These are phyloP conservation scores for Microdochium paspali DNA, from an alignment of 2,329 filamentous ascomycete genomes.

Conservation along the genomic window DNA sequence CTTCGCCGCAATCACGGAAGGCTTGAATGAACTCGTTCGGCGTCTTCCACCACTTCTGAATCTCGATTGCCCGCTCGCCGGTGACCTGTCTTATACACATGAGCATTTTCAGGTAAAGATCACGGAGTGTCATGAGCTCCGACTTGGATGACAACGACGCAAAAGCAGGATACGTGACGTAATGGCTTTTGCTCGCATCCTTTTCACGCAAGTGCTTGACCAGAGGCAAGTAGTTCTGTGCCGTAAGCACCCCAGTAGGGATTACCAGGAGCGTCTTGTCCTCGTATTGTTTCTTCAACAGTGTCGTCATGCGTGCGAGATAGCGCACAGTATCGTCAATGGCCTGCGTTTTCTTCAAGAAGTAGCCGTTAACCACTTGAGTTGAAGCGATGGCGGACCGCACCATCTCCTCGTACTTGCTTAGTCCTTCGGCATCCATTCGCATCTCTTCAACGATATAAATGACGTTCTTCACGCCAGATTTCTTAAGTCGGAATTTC, in stretches of 20 bases:
- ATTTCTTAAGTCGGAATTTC: conserved; percentile 67
- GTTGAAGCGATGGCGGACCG: conserved; percentile 66
- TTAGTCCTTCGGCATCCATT: conserved; percentile 42
- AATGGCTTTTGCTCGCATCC: conserved; percentile 40
- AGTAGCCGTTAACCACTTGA: conserved; percentile 71
- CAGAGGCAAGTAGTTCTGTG: conserved; percentile 56
- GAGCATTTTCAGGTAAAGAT: conserved; percentile 75
- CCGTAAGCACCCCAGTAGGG: conserved; percentile 53
- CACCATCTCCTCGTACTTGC: conserved; percentile 56
- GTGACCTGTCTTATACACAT: conserved; percentile 72
- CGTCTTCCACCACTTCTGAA: conserved; percentile 70
- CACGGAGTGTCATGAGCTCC: conserved; percentile 61
- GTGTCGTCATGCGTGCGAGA: conserved; percentile 59
- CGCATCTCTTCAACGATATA: conserved; percentile 70
- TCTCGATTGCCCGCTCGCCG: conserved; percentile 69
- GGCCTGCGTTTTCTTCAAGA: conserved; percentile 65
- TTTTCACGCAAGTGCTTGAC: conserved; percentile 47
- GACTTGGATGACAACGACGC: conserved; percentile 67
- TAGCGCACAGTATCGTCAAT: conserved; percentile 74
- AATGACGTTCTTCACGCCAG: conserved; percentile 65
- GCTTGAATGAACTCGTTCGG: conserved; percentile 64
- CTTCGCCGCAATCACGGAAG: conserved; percentile 44
- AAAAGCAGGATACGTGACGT: conserved; percentile 64
- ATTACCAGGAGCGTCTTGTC: conserved; percentile 49
- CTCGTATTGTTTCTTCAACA: conserved; percentile 59